These are phyloP conservation scores for Stephania cephalantha DNA, from an alignment of 164 flowering plant species.

Conservation along the genomic window DNA sequence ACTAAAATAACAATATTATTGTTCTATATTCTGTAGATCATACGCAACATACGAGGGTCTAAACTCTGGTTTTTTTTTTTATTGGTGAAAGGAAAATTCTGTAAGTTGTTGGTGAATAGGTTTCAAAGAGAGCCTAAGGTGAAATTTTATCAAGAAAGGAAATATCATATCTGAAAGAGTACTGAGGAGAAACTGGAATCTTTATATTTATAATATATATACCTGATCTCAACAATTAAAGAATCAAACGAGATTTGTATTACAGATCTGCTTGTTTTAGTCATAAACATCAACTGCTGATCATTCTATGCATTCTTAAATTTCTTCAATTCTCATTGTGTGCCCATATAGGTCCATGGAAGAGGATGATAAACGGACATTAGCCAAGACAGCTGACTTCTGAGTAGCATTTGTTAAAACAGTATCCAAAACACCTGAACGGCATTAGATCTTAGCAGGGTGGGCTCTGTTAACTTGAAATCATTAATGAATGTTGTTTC, in stretches of 20 bases:
- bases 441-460: neutral
- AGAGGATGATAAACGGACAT: no score
- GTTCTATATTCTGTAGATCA: neutral
- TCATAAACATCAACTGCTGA: neutral
- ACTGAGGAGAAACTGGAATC: no score
- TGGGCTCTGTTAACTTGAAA: neutral
- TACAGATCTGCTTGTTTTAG: neutral
- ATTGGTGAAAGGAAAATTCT: neutral
- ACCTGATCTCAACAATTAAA: neutral
- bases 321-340: no score
- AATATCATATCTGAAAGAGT: no score
- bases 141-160: neutral
- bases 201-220: no score
- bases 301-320: neutral
- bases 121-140: neutral
- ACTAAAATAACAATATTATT: neutral
- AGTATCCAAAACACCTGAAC: no score
- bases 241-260: neutral
- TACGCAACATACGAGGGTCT: neutral
- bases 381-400: no score
- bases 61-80: neutral
- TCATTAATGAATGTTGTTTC: neutral
- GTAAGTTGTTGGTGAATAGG: neutral
- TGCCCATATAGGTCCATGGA: no score
- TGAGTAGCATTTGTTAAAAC: no score